phyloP scores from a whole-genome alignment of 148 eudicot genomes.

The Camellia japonica region DNA sequence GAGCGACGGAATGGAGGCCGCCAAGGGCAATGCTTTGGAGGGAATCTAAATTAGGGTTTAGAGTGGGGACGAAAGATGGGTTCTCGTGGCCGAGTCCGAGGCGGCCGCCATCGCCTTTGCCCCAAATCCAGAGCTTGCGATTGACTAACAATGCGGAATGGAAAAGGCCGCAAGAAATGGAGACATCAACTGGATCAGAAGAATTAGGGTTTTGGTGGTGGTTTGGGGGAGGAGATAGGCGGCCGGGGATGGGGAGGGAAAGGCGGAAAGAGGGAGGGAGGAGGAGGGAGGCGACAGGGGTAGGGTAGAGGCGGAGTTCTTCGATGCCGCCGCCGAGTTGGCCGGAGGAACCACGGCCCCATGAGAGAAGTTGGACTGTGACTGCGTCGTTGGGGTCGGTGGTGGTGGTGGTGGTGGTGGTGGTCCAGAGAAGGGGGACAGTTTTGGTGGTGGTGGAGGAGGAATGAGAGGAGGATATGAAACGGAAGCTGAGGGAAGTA shows the following conservation, averaged over 20 bases:
- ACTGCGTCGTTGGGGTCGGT: slow-evolving; percentile 8
- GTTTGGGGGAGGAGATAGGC: slow-evolving; percentile 14
- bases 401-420: slow-evolving; percentile 5
- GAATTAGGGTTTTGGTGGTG: not conserved
- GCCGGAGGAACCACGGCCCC: slow-evolving; percentile 92
- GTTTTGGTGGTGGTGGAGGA: slow-evolving; percentile 18
- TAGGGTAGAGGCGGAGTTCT: slow-evolving; percentile 56
- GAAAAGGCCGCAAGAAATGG: slow-evolving; percentile 80
- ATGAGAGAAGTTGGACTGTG: slow-evolving; percentile 61
- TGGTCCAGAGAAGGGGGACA: slow-evolving; percentile 37
- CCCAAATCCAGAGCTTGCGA: slow-evolving; percentile 85
- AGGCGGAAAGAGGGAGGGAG: slow-evolving; percentile 49
- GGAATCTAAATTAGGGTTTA: slow-evolving; percentile 44
- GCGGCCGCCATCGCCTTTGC: slow-evolving; percentile 94
- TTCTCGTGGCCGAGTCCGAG: slow-evolving; percentile 78
- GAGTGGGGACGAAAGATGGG: slow-evolving; percentile 43
- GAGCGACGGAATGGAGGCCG: slow-evolving; percentile 87
- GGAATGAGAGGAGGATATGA: slow-evolving; percentile 15
- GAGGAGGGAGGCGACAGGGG: slow-evolving; percentile 47
- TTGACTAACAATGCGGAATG: slow-evolving; percentile 68
- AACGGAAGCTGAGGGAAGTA: not conserved
- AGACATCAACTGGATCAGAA: slow-evolving; percentile 32
- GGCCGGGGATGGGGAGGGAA: slow-evolving; percentile 43
- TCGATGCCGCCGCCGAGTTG: slow-evolving; percentile 75
- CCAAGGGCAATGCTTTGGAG: slow-evolving; percentile 67